Evolutionary conservation across 1,284 basidiomycete species (phyloP).

Genomic region (Phylloporus sp.): DNA sequence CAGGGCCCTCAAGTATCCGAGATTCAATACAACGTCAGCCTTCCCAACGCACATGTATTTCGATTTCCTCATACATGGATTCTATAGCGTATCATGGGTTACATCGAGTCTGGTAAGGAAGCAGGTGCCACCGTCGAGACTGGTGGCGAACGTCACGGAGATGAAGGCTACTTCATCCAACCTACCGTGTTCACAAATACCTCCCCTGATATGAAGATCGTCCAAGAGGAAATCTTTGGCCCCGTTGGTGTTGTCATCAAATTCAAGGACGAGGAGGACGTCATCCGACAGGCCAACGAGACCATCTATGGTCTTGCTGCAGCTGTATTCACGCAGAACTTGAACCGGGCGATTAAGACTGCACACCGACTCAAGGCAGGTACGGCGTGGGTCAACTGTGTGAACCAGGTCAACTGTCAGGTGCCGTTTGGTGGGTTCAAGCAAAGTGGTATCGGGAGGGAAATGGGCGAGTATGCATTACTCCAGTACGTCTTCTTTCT

Average conservation of each 20-base stretch:
- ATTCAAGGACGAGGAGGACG: conserved; percentile 73
- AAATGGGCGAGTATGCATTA: conserved; percentile 85
- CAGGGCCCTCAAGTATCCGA: conserved; percentile 92
- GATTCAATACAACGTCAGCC: conserved; percentile 63
- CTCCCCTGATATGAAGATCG: conserved; percentile 82
- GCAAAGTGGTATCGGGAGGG: conserved; percentile 83
- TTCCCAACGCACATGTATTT: conserved; percentile 35
- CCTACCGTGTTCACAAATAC: conserved; percentile 90
- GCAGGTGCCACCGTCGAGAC: conserved; percentile 82
- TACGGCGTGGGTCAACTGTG: conserved; percentile 82
- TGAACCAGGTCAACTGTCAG: conserved; percentile 65
- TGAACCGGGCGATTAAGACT: conserved; percentile 75
- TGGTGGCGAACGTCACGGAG: conserved; percentile 79
- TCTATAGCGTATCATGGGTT: conserved; percentile 77
- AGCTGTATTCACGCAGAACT: conserved; percentile 83
- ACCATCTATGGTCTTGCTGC: conserved; percentile 86
- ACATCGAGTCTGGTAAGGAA: conserved; percentile 85
- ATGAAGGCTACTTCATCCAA: conserved; percentile 75
- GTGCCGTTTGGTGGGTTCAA: conserved; percentile 92
- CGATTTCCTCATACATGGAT: conserved; percentile 4
- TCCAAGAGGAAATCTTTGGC: conserved; percentile 91
- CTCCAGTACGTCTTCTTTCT: conserved; percentile 50
- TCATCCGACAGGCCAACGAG: conserved; percentile 83
- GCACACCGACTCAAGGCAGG: conserved; percentile 85
- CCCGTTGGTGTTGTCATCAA: conserved; percentile 80